Base-by-base conservation (phyloP, 108 stramenopile genomes). In the Aureococcus anophagefferens region DNA sequence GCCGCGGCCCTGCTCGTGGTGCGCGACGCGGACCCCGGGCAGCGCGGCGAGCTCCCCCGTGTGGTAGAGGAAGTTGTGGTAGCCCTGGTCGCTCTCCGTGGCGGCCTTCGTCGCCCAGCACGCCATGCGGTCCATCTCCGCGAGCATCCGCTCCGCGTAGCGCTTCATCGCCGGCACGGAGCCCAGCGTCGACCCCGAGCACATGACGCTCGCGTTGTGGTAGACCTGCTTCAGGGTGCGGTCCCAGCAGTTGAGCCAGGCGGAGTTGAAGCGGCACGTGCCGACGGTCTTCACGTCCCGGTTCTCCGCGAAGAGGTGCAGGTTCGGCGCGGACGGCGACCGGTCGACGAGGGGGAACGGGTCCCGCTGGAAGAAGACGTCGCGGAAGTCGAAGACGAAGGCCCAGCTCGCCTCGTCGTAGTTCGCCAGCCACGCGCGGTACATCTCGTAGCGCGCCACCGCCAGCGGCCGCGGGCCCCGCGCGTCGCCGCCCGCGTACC, bases 51-150 rank as follows among this genome's bases (percentile, higher is more conserved):
- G 66, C 29, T 28, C 30, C 11, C 73, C 73, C 35, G 65, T 68
- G 25, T 74, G 11, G 35, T 33, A 74, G 15, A 74, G 67, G 64
- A 67, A 74, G 66, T 69, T 74, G 34, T 74, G 73, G 67, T 74
- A 74, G 30, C 73, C 73, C 35, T 74, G 73, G 67, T 74, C 73
- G 32, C 16, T 31, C 51, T 74, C 73, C 11, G 66, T 74, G 40
- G 37, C 16, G 13, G 51, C 51, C 21, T 3, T 3, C 1, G 65
- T 74, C 30, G 34, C 25, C 35, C 34, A 36, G 51, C 73, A 74
- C 40, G 67, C 37, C 73, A 74, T 65, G 14, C 3, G 67, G 67
- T 74, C 73, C 66, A 74, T 68, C 11, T 30, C 65, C 1, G 7
- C 11, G 29, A 74, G 0, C 73, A 74, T 74, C 4, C 65, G 65